A percentile compares a stretch with the other conserved stretches of the same genome.
Evolutionary conservation across 2,329 filamentous ascomycete genomes (phyloP).

Genomic region (Tolypocladium cylindrosporum): DNA sequence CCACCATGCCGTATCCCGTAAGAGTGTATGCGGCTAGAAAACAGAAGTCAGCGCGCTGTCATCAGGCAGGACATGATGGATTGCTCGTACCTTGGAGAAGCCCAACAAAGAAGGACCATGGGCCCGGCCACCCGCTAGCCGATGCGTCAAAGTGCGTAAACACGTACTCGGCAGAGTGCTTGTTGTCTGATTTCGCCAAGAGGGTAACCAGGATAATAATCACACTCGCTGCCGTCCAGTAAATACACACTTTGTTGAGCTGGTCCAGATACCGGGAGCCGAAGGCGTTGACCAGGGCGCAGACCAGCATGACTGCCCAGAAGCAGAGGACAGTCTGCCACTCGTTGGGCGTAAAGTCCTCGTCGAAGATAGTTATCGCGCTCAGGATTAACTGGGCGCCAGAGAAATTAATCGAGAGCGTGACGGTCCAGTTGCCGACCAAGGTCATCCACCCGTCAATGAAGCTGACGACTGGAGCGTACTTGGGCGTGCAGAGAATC

Average conservation of each 20-base stretch:
- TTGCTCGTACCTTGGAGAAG: conserved; percentile 34
- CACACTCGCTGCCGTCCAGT: conserved; percentile 63
- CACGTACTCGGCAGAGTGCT: conserved; percentile 47
- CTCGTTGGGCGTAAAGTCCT: conserved; percentile 45
- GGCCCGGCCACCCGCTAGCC: conserved; percentile 58
- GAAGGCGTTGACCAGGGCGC: conserved; percentile 59
- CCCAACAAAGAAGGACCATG: conserved; percentile 48
- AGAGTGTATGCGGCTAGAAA: conserved; percentile 31
- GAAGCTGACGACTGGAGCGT: conserved; percentile 56
- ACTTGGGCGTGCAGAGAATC: conserved; percentile 49
- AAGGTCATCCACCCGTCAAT: conserved; percentile 67
- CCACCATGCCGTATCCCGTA: conserved; percentile 41
- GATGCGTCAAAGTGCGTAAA: conserved; percentile 60
- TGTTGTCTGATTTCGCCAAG: conserved; percentile 54
- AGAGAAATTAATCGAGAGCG: conserved; percentile 59
- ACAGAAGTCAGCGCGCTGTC: neutral
- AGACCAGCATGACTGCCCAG: conserved; percentile 54
- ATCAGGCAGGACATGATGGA: neutral
- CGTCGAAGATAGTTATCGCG: conserved; percentile 55
- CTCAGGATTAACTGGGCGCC: conserved; percentile 60
- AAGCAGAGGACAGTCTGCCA: conserved; percentile 74
- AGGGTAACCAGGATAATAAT: conserved; percentile 61
- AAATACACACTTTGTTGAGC: conserved; percentile 62
- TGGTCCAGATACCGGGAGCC: conserved; percentile 46
- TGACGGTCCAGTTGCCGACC: conserved; percentile 61